phyloP scores from a whole-genome alignment of 164 flowering plant species.

The Chloranthus sessilifolius region DNA sequence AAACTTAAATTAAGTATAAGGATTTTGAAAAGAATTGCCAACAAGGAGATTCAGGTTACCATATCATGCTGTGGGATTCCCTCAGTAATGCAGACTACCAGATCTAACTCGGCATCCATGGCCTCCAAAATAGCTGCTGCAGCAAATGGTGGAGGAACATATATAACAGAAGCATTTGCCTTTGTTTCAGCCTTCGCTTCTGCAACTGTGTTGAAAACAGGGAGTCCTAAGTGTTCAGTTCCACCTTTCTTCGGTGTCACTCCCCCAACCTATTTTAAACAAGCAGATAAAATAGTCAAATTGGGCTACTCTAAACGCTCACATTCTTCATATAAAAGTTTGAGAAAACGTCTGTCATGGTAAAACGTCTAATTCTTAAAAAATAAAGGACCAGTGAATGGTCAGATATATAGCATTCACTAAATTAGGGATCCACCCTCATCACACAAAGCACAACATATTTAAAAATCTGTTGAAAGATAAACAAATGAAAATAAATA shows the following conservation, averaged over 20 bases:
- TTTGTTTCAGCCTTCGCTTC: conserved; percentile 97
- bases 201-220: conserved; percentile 93
- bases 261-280: conserved; percentile 73
- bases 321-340: not conserved
- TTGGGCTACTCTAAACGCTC: not conserved
- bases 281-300: not conserved
- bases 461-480: too few relatives aligned
- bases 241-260: conserved; percentile 97
- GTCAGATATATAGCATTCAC: too few relatives aligned
- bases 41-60: conserved; percentile 34
- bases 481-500: too few relatives aligned
- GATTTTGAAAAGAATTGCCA: not conserved
- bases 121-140: conserved; percentile 96
- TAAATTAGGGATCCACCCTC: too few relatives aligned
- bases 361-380: too few relatives aligned
- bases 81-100: conserved; percentile 95
- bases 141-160: conserved; percentile 98
- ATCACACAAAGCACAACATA: too few relatives aligned
- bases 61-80: conserved; percentile 99
- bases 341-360: too few relatives aligned
- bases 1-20: not conserved
- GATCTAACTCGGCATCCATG: conserved; percentile 93
- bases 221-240: conserved; percentile 91
- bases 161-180: conserved; percentile 95
- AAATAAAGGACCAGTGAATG: not conserved